phyloP scores from a whole-genome alignment of 116 monocot species.

The Papilionanthe hybrid region DNA sequence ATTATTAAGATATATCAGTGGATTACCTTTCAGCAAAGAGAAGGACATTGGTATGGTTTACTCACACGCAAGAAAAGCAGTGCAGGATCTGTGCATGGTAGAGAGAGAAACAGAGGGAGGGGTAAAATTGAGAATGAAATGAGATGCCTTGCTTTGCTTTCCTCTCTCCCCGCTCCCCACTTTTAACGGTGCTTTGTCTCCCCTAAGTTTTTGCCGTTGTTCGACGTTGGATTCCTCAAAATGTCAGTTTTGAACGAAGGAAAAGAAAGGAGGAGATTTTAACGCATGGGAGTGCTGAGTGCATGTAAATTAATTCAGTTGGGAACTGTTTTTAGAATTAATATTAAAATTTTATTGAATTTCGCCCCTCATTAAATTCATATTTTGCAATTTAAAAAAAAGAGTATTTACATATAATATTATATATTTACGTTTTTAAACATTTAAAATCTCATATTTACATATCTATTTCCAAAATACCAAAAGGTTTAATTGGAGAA shows the following conservation, averaged over 20 bases:
- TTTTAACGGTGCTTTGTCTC: not conserved
- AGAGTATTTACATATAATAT: no score
- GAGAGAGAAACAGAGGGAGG: not conserved
- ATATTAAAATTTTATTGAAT: no score
- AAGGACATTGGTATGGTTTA: not conserved
- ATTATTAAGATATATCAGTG: not conserved
- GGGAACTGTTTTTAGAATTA: no score
- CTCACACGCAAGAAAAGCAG: conserved; percentile 9
- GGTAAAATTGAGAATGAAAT: conserved; percentile 1
- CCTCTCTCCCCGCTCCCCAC: not conserved
- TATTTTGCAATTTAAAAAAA: no score
- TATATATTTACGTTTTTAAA: no score
- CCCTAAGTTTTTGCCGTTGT: not conserved
- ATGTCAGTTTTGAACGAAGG: not conserved
- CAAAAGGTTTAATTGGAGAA: no score
- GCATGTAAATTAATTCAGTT: no score
- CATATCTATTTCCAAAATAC: no score
- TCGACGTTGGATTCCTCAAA: not conserved
- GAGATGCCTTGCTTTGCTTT: conserved; percentile 13
- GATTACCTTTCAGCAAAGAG: not conserved
- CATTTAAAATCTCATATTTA: no score
- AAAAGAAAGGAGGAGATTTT: not conserved
- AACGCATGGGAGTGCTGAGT: not conserved
- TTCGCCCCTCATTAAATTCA: no score
- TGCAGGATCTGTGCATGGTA: not conserved